Conservation (phyloP, 2,329 filamentous ascomycete genomes). For the Penicillium sp. region DNA sequence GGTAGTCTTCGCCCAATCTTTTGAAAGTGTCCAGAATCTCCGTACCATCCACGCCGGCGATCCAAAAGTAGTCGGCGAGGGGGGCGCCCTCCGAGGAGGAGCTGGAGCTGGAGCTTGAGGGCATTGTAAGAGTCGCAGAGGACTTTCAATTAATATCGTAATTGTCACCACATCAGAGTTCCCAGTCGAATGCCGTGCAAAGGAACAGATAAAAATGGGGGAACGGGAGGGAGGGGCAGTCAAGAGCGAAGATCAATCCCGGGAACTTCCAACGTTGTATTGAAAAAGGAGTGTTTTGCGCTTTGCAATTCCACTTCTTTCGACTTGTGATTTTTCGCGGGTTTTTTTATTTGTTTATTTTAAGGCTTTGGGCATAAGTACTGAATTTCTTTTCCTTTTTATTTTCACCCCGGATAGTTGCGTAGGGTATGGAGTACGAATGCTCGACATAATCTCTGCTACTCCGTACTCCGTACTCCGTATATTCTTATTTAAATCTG, state of each 20-base stretch:
- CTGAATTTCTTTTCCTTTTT: slow-evolving; percentile 10
- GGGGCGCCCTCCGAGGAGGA: slow-evolving; percentile 52
- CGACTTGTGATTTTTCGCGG: not conserved
- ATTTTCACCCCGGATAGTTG: slow-evolving; percentile 22
- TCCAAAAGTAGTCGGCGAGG: slow-evolving; percentile 69
- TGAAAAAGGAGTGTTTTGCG: slow-evolving; percentile 7
- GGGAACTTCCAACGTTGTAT: slow-evolving; percentile 17
- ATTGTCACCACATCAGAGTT: slow-evolving; percentile 21
- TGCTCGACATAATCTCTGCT: too few relatives aligned
- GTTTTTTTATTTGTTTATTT: not conserved
- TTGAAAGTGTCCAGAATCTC: slow-evolving; percentile 48
- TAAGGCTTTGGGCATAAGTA: not conserved
- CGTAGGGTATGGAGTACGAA: slow-evolving; percentile 6
- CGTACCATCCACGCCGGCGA: slow-evolving; percentile 52
- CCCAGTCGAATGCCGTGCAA: not conserved
- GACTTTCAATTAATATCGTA: slow-evolving; percentile 14
- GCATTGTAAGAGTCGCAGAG: slow-evolving; percentile 21
- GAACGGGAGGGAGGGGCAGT: slow-evolving; percentile 19
- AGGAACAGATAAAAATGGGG: slow-evolving; percentile 15
- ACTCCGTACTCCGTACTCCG: too few relatives aligned
- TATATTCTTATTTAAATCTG: too few relatives aligned
- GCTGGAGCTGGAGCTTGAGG: slow-evolving; percentile 21
- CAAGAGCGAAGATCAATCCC: slow-evolving; percentile 26
- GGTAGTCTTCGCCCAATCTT: slow-evolving; percentile 46
- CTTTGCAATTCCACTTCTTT: not conserved